phyloP scores from a whole-genome alignment of 2,329 filamentous ascomycete species.

The Tolypocladium pustulatum region DNA sequence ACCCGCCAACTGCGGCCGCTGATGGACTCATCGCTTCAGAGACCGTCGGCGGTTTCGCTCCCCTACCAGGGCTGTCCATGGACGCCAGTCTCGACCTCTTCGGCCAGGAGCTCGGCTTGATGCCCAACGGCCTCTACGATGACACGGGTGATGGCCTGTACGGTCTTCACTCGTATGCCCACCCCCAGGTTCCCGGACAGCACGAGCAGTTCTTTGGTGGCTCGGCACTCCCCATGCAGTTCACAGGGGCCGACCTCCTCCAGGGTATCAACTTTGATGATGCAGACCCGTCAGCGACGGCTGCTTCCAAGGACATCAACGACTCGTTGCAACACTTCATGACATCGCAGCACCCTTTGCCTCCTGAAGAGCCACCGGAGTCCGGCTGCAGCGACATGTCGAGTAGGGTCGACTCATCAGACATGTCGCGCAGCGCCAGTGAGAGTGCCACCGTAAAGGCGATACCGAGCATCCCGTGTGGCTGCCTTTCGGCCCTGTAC shows the following conservation, averaged over 20 bases:
- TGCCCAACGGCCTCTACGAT: constrained; percentile 15
- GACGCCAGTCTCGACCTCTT: constrained; percentile 26
- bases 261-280: constrained; percentile 22
- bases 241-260: constrained; percentile 18
- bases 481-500: constrained; percentile 39
- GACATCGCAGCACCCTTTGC: constrained; percentile 9
- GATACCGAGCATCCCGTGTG: constrained; percentile 25
- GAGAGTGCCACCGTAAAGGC: constrained; percentile 10
- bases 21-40: not conserved
- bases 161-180: not conserved
- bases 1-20: not conserved
- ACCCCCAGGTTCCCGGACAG: constrained; percentile 8
- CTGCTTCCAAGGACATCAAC: constrained; percentile 18
- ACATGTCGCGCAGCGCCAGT: constrained; percentile 1
- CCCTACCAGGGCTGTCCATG: constrained; percentile 6
- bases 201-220: constrained; percentile 2
- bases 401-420: constrained; percentile 7
- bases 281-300: constrained; percentile 12
- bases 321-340: constrained; percentile 15
- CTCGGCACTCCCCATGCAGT: constrained; percentile 5
- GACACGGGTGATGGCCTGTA: constrained; percentile 6
- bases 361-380: constrained; percentile 9
- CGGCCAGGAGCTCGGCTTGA: constrained; percentile 22
- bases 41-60: not conserved
- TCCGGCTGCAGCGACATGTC: constrained; percentile 13